phyloP scores from a whole-genome alignment of 2,329 filamentous ascomycete genomes.

The Mycogone perniciosa region DNA sequence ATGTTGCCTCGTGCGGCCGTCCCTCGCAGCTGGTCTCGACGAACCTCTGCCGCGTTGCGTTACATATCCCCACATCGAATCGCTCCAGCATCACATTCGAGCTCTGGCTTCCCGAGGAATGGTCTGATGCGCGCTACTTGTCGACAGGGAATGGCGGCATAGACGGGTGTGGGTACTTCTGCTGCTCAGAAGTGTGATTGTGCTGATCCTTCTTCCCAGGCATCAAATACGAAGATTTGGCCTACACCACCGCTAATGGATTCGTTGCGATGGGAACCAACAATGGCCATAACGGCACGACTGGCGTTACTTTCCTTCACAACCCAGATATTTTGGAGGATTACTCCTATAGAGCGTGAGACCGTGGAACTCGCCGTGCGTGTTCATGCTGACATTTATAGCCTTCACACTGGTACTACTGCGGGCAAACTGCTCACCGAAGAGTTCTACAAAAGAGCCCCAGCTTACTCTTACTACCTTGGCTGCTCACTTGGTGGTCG shows the following conservation, averaged over 20 bases:
- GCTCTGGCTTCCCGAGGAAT: slow-evolving; percentile 41
- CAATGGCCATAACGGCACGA: slow-evolving; percentile 44
- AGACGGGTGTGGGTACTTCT: slow-evolving; percentile 29
- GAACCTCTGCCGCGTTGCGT: slow-evolving; percentile 16
- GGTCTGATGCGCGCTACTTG: slow-evolving; percentile 36
- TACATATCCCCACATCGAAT: slow-evolving; percentile 22
- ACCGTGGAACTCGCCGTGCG: background rate
- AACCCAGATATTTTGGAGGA: slow-evolving; percentile 32
- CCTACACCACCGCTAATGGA: slow-evolving; percentile 36
- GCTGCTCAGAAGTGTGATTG: background rate
- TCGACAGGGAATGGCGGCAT: slow-evolving; percentile 44
- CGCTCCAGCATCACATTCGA: slow-evolving; percentile 39
- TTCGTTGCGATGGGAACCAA: slow-evolving; percentile 45
- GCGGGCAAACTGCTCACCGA: slow-evolving; percentile 42
- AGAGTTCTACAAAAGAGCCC: slow-evolving; percentile 37
- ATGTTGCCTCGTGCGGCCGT: slow-evolving; percentile 31
- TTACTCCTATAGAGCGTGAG: slow-evolving; percentile 27
- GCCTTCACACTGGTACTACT: slow-evolving; percentile 41
- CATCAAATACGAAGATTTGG: slow-evolving; percentile 41
- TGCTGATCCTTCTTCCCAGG: slow-evolving; percentile 16
- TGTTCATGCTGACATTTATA: background rate
- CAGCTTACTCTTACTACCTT: slow-evolving; percentile 45
- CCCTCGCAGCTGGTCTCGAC: slow-evolving; percentile 16
- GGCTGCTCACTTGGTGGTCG: slow-evolving; percentile 56
- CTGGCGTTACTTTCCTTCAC: slow-evolving; percentile 25